Evolutionary conservation across 2,329 filamentous ascomycete genomes (phyloP), one percentile per base, ranked within the genome.

Genomic region (Kalmusia sp.): DNA sequence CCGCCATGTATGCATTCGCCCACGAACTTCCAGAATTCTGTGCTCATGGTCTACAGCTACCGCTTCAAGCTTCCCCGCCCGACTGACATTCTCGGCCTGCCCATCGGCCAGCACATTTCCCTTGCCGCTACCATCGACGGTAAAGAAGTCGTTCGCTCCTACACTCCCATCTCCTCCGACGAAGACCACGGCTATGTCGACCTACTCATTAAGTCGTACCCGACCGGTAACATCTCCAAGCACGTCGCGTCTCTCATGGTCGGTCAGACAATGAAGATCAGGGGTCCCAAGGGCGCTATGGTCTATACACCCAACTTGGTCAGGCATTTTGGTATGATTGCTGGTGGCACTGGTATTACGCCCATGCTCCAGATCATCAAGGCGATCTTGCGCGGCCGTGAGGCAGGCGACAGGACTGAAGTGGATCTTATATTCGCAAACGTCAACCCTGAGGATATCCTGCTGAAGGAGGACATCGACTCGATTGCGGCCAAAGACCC

Each of bases 101-200:
- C 95, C 63, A 98, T 98, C 80, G 95, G 95, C 72, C 95, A 99
- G 81, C 95, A 99, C 82, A 97, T 99, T 79, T 97, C 93, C 58
- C 92, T 99, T 72, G 91, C 90, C 64, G 93, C 71, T 22, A 75
- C 68, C 25, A 73, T 79, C 38, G 71, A 70, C 37, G 77, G 77
- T 47, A 74, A 75, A 45, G 64, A 73, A 61, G 69, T 76, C 53
- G 69, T 76, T 19, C 74, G 74, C 57, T 77, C 74, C 21, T 77
- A 77, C 64, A 77, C 74, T 1, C 74, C 74, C 28, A 73, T 76
- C 28, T 76, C 74, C 41, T 76, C 73, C 51, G 74, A 77, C 49
- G 64, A 72, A 51, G 69, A 72, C 74, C 87, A 89, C 50, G 95
- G 95, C 75, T 89, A 91, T 83, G 92, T 99, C 77, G 95, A 98